Conservation (phyloP, 2,329 filamentous ascomycete species). For the Claviceps sp. region DNA sequence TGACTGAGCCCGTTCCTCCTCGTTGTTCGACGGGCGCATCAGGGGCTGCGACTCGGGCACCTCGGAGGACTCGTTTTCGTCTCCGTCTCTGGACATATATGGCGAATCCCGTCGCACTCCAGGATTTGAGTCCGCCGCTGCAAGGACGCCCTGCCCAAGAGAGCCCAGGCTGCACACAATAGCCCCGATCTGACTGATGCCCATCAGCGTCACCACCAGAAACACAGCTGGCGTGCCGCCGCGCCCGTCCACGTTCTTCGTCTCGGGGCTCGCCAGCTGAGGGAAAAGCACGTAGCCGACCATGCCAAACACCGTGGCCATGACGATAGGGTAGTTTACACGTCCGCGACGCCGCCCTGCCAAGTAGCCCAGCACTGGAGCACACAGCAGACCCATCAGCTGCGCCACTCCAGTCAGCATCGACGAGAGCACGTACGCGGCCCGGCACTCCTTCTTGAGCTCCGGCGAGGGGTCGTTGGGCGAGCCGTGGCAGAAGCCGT, state of each 20-base stretch:
- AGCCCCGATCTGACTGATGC: constrained; percentile 86
- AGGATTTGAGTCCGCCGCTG: constrained; percentile 27
- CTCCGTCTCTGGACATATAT: constrained; percentile 13
- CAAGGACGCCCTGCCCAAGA: constrained; percentile 66
- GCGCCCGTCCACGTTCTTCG: constrained; percentile 46
- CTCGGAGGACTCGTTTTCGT: constrained; percentile 25
- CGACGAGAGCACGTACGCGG: constrained; percentile 78
- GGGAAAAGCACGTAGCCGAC: constrained; percentile 68
- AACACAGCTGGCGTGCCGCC: constrained; percentile 60
- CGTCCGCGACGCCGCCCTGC: constrained; percentile 49
- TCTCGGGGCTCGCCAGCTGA: constrained; percentile 63
- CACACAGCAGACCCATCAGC: constrained; percentile 69
- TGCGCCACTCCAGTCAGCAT: constrained; percentile 84
- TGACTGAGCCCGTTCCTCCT: constrained; percentile 8
- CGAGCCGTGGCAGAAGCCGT: constrained; percentile 62
- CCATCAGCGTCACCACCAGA: constrained; percentile 64
- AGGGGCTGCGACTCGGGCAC: constrained; percentile 26
- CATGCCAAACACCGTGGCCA: constrained; percentile 60
- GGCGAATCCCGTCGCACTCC: constrained; percentile 13
- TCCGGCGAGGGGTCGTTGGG: constrained; percentile 53
- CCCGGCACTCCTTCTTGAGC: constrained; percentile 71
- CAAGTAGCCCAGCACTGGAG: constrained; percentile 76
- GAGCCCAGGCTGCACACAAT: constrained; percentile 93
- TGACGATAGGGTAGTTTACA: constrained; percentile 61
- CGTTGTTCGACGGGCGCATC: constrained; percentile 18